Base-by-base conservation (phyloP, 2,329 filamentous ascomycete genomes). In the Fusarium paranaense region DNA sequence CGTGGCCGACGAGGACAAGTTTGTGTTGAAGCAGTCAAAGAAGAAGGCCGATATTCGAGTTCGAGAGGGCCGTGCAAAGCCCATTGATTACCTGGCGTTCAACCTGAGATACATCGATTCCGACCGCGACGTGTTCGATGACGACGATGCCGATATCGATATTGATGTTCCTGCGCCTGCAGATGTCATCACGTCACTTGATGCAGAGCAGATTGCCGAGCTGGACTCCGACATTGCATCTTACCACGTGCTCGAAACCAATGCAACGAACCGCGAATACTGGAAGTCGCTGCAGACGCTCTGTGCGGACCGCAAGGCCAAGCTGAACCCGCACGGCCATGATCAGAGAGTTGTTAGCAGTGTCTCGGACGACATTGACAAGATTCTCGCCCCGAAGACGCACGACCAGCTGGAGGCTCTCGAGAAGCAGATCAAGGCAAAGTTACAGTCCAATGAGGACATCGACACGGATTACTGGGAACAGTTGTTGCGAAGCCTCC, bases 391-490 rank as follows among this genome's bases (percentile, higher is more conserved):
- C 5, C 94, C 95, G 10, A 99, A 99, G 85, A 90, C 92, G 18
- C 91, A 94, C 78, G 92, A 95, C 78, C 94, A 98, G 82, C 87
- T 99, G n/a, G 93, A 95, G 80, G 90, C 90, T 20, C 87, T 99
- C 58, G 96, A 99, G 83, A 90, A 87, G 73, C 95, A 98, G 84
- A 97, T 99, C 82, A 91, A 91, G 80, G 87, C 88, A 18, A 99
- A 99, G 85, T 86, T 99, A 57, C 89, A 92, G 62, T 97, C 95
- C 9, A 92, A 98, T 80, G 95, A 98, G 80, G 92, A 94, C 42
- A 96, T 99, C 75, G 97, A 99, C 82, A 95, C 94, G 3, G 97
- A 99, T 83, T 99, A 98, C 82, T 99, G 97, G 97, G 95, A 97
- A 80, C 94, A 98, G 80, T 87, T 99, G 18, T 87, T 99, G 70